Evolutionary conservation across 2,329 filamentous ascomycete genomes (phyloP).

Genomic region (Cercospora zeae-maydis): DNA sequence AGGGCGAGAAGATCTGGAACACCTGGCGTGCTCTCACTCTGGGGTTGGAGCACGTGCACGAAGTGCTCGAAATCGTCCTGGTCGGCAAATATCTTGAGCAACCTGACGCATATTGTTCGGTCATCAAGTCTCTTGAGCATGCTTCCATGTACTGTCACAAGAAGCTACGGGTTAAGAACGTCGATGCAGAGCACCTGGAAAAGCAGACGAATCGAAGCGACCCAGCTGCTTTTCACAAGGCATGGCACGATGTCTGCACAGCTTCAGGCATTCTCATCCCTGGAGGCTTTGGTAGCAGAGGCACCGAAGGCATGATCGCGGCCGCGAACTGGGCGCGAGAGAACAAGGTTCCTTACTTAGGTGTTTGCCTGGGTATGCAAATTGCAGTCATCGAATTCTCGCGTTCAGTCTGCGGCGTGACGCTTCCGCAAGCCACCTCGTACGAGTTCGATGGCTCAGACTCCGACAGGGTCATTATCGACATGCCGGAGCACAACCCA

Average conservation of each 20-base stretch:
- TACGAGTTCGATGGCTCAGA: slow-evolving; percentile 57
- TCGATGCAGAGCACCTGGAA: slow-evolving; percentile 84
- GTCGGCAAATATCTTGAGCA: slow-evolving; percentile 89
- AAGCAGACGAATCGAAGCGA: slow-evolving; percentile 57
- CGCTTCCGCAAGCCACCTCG: slow-evolving; percentile 49
- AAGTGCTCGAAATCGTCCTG: slow-evolving; percentile 74
- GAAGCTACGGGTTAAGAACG: slow-evolving; percentile 76
- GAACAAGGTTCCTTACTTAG: slow-evolving; percentile 76
- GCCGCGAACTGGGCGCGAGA: slow-evolving; percentile 84
- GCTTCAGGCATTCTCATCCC: slow-evolving; percentile 67
- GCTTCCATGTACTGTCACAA: slow-evolving; percentile 79
- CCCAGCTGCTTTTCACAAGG: slow-evolving; percentile 69
- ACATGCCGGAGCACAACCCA: slow-evolving; percentile 85
- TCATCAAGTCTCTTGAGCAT: slow-evolving; percentile 86
- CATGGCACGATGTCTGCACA: slow-evolving; percentile 75
- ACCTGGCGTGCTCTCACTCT: slow-evolving; percentile 72
- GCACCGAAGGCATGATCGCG: slow-evolving; percentile 84
- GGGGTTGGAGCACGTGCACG: slow-evolving; percentile 62
- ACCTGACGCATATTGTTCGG: slow-evolving; percentile 80
- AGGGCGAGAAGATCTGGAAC: slow-evolving; percentile 69
- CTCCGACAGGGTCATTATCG: slow-evolving; percentile 72
- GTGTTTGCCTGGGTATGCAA: slow-evolving; percentile 90
- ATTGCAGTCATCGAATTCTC: slow-evolving; percentile 87
- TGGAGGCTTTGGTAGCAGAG: slow-evolving; percentile 77
- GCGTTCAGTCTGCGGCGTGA: slow-evolving; percentile 66